phyloP scores from a whole-genome alignment of 805 yeast species.

The Cyberlindnera mississippiensis region DNA sequence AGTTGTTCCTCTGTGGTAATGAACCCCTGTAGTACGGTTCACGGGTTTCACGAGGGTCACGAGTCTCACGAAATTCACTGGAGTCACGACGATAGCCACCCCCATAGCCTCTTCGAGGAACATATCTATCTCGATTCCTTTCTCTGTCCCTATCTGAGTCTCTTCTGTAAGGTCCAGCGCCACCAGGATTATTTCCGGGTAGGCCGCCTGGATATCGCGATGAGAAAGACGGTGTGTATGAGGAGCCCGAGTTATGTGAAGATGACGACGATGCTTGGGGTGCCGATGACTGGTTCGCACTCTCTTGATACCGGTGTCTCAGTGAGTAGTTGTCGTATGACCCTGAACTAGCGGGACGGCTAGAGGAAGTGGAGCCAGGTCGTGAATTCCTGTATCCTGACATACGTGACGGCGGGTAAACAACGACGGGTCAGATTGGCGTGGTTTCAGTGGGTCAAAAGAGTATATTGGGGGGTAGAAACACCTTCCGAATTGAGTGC shows the following conservation, averaged over 20 bases:
- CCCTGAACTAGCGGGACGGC: neutral
- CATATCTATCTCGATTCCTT: slow-evolving; percentile 1
- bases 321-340: neutral
- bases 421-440: too few relatives aligned
- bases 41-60: neutral
- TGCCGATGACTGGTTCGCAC: neutral
- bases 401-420: too few relatives aligned
- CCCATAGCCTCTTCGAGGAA: neutral
- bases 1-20: slow-evolving; percentile 1
- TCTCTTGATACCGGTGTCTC: neutral
- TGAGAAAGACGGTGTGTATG: slow-evolving; percentile 8
- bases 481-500: too few relatives aligned
- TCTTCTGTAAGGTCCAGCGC: neutral
- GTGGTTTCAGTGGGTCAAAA: too few relatives aligned
- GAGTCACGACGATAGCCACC: neutral
- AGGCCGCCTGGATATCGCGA: neutral
- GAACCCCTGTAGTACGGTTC: neutral
- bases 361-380: neutral
- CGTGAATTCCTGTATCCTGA: neutral
- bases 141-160: neutral
- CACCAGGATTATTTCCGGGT: neutral
- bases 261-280: neutral
- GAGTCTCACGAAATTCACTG: neutral
- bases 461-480: too few relatives aligned
- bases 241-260: slow-evolving; percentile 5